These are phyloP conservation scores for Penicillium palitans DNA, from an alignment of 2,329 filamentous ascomycete genomes.

Conservation along the genomic window DNA sequence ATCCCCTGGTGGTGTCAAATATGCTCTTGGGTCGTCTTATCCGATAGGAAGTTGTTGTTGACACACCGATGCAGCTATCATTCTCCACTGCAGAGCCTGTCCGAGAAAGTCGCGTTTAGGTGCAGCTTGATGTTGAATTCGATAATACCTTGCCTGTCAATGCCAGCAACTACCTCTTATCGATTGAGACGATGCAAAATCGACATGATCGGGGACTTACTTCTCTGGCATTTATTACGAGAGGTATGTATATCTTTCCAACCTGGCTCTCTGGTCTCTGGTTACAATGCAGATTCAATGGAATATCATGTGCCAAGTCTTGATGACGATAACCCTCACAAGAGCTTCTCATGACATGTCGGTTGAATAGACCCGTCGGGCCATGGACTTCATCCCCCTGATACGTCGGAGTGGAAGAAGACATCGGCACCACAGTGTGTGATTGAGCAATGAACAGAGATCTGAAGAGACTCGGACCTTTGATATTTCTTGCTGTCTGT, in stretches of 20 bases:
- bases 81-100: background rate
- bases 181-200: background rate
- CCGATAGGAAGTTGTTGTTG: conserved; percentile 11
- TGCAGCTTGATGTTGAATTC: background rate
- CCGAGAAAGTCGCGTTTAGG: background rate
- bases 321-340: conserved; percentile 43
- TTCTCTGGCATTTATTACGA: background rate
- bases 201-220: no score
- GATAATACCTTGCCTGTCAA: background rate
- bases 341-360: conserved; percentile 44
- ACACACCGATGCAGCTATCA: background rate
- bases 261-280: background rate
- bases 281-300: conserved; percentile 1
- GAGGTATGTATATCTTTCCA: background rate
- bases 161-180: background rate
- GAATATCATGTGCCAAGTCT: conserved; percentile 26
- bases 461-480: conserved; percentile 40
- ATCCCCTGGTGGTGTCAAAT: no score
- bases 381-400: conserved; percentile 41
- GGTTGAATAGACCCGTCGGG: conserved; percentile 15
- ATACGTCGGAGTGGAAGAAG: conserved; percentile 39
- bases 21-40: conserved; percentile 3
- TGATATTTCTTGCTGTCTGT: background rate
- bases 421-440: conserved; percentile 33
- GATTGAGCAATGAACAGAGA: conserved; percentile 52